Percentiles rank a stretch among this genome's conserved stretches.
Conservation (phyloP, 192 early-diverging fungal genomes). For the Obelidium mucronatum region DNA sequence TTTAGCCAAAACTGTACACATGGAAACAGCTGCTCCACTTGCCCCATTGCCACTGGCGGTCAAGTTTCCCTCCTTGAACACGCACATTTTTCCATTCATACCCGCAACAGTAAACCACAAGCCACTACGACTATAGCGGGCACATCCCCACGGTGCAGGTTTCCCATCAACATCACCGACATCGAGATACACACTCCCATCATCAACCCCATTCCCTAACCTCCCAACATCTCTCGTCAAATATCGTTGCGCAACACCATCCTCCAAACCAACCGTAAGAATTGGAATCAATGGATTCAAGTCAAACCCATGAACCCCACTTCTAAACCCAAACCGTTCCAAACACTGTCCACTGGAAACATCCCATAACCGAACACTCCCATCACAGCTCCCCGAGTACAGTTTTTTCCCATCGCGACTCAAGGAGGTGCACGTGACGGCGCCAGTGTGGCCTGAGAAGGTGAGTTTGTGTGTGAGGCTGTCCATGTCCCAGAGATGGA, state of each 20-base stretch:
- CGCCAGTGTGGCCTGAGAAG: slow-evolving; percentile 24
- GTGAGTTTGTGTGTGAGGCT: not conserved
- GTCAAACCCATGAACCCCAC: slow-evolving; percentile 32
- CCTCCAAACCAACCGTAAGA: slow-evolving; percentile 29
- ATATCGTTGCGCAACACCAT: slow-evolving; percentile 9
- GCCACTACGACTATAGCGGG: slow-evolving; percentile 27
- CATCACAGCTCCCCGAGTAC: slow-evolving; percentile 30
- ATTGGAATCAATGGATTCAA: slow-evolving; percentile 30
- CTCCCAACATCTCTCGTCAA: not conserved
- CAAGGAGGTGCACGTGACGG: slow-evolving; percentile 32
- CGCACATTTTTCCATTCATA: slow-evolving; percentile 4
- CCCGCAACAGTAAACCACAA: slow-evolving; percentile 21
- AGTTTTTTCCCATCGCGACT: slow-evolving; percentile 25
- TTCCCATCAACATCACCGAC: not conserved
- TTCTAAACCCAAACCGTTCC: slow-evolving; percentile 22
- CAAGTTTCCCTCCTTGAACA: slow-evolving; percentile 18
- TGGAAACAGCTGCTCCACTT: not conserved
- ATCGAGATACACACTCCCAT: not conserved
- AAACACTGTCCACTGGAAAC: slow-evolving; percentile 6
- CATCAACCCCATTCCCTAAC: not conserved
- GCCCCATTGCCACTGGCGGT: not conserved
- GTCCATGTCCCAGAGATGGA: slow-evolving; percentile 32
- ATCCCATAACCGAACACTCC: slow-evolving; percentile 38
- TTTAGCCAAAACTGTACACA: not conserved
- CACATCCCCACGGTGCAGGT: not conserved